Evolutionary conservation across 2,329 filamentous ascomycete species (phyloP).

Genomic region (Volutella citrinella): DNA sequence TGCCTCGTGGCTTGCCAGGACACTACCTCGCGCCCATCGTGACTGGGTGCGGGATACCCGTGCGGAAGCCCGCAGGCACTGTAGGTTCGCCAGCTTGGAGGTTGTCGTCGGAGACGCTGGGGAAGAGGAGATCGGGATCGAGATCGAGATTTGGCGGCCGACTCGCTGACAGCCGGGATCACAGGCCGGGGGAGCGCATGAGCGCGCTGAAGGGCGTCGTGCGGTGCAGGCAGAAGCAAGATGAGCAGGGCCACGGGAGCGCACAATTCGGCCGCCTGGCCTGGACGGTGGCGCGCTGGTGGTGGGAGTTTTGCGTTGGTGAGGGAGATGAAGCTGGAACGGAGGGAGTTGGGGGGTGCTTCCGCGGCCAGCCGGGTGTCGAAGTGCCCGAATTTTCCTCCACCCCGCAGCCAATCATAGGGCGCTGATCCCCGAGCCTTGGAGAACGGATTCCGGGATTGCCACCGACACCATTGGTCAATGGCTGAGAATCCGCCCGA

Average conservation of each 20-base stretch:
- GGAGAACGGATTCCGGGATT: conserved; percentile 2
- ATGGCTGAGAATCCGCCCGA: too few species aligned
- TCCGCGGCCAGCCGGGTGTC: too few species aligned
- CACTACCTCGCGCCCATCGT: conserved; percentile 41
- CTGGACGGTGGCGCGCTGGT: too few species aligned
- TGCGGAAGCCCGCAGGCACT: conserved; percentile 42
- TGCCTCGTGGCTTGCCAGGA: conserved; percentile 34
- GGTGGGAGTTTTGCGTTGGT: too few species aligned
- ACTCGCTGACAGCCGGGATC: conserved; percentile 3
- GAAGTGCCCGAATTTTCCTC: too few species aligned
- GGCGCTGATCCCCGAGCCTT: conserved; percentile 8
- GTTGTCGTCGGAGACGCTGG: conserved; percentile 7
- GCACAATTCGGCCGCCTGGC: too few species aligned
- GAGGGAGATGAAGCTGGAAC: too few species aligned
- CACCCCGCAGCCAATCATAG: conserved; percentile 23
- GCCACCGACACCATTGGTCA: conserved; percentile 17
- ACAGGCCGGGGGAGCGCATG: conserved; percentile 10
- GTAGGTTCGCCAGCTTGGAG: conserved; percentile 34
- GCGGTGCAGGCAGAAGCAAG: too few species aligned
- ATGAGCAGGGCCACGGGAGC: too few species aligned
- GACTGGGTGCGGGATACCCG: conserved; percentile 35
- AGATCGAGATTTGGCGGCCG: background rate
- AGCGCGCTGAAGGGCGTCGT: too few species aligned
- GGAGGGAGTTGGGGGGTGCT: too few species aligned
- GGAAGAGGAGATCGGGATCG: conserved; percentile 3